Evolutionary conservation across 106 monocot genomes (phyloP).

Genomic region (Dendrobium huoshanense): DNA sequence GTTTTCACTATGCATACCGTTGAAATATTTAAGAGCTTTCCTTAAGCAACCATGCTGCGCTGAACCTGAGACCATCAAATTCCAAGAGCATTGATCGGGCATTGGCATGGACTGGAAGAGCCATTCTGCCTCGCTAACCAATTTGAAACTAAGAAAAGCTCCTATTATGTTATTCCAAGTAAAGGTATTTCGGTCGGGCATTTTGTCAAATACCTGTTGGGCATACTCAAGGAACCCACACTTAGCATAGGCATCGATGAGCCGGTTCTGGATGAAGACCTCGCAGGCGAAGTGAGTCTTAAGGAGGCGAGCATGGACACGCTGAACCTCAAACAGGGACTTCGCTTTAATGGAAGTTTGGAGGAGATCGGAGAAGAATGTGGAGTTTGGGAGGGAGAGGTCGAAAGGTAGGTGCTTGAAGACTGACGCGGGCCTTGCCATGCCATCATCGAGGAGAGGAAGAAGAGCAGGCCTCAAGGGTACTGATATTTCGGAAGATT

Average conservation of each 20-base stretch:
- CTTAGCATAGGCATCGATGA: slow-evolving; percentile 54
- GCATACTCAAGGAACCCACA: slow-evolving; percentile 32
- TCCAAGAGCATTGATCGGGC: slow-evolving; percentile 79
- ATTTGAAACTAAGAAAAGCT: slow-evolving; percentile 23
- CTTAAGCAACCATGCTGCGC: slow-evolving; percentile 46
- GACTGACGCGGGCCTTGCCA: slow-evolving; percentile 12
- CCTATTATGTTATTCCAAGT: slow-evolving; percentile 48
- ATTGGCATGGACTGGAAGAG: slow-evolving; percentile 41
- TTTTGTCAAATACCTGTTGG: slow-evolving; percentile 42
- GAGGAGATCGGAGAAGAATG: slow-evolving; percentile 45
- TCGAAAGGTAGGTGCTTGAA: slow-evolving; percentile 2
- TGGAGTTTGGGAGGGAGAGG: slow-evolving; percentile 28
- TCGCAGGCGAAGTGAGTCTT: slow-evolving; percentile 49
- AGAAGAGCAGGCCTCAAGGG: neutral
- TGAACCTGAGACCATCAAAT: slow-evolving; percentile 63
- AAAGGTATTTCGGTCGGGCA: slow-evolving; percentile 45
- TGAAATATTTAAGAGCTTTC: slow-evolving; percentile 34
- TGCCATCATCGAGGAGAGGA: slow-evolving; percentile 19
- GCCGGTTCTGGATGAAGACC: slow-evolving; percentile 68
- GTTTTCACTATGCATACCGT: slow-evolving; percentile 40
- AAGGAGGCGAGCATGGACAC: slow-evolving; percentile 44
- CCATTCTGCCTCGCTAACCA: slow-evolving; percentile 19
- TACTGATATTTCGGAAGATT: too few relatives aligned
- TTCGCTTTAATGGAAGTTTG: slow-evolving; percentile 34
- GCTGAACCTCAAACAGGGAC: slow-evolving; percentile 23